Percentiles rank a stretch among this genome's conserved stretches.
These are phyloP conservation scores for Tanacetum coccineum DNA, from an alignment of 129 eudicot species.

Conservation along the genomic window DNA sequence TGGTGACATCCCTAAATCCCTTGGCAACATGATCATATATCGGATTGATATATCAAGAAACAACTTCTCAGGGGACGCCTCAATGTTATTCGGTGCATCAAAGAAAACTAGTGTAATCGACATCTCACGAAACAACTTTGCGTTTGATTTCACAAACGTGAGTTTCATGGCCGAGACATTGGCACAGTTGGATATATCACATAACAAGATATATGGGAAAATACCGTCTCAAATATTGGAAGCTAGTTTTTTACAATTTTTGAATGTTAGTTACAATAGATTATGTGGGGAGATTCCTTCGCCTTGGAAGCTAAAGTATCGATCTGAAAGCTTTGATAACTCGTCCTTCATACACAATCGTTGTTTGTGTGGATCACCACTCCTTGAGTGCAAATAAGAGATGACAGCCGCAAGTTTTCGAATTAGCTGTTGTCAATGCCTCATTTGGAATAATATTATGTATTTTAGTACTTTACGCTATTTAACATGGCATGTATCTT, in stretches of 20 bases:
- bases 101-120: slow-evolving; percentile 20
- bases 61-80: slow-evolving; percentile 49
- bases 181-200: slow-evolving; percentile 31
- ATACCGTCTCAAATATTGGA: slow-evolving; percentile 34
- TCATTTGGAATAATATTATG: no score
- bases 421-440: no score
- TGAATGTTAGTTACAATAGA: slow-evolving; percentile 40
- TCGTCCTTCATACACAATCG: slow-evolving; percentile 39
- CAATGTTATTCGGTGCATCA: slow-evolving; percentile 43
- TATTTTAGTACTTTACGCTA: background rate
- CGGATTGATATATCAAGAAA: slow-evolving; percentile 45
- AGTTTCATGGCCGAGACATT: slow-evolving; percentile 20
- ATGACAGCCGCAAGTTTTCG: background rate
- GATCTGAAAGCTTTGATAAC: slow-evolving; percentile 34
- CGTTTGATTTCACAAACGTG: slow-evolving; percentile 36
- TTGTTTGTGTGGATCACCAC: slow-evolving; percentile 50
- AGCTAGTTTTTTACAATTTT: slow-evolving; percentile 14
- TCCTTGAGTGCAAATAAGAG: slow-evolving; percentile 33
- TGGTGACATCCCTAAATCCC: slow-evolving; percentile 45
- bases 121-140: slow-evolving; percentile 41
- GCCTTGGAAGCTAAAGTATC: slow-evolving; percentile 45
- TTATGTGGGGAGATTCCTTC: slow-evolving; percentile 44
- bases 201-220: slow-evolving; percentile 44
- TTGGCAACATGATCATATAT: slow-evolving; percentile 30
- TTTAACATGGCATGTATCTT: background rate